These are phyloP conservation scores for Botryotinia calthae DNA, from an alignment of 2,329 filamentous ascomycete species.

Conservation along the genomic window DNA sequence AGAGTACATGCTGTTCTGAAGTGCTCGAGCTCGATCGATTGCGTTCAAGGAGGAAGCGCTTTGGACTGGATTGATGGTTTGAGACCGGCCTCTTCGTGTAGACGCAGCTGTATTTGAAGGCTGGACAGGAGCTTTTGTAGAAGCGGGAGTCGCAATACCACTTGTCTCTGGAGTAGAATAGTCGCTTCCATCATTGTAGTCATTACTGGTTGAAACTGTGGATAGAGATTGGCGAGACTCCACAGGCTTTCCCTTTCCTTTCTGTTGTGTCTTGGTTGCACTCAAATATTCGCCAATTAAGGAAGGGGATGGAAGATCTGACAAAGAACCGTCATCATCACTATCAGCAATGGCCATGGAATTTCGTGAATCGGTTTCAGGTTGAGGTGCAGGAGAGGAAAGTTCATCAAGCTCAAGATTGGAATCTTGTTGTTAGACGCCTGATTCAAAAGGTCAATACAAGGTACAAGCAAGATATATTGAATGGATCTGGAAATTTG, in stretches of 20 bases:
- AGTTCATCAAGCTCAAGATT: constrained; percentile 23
- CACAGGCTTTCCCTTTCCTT: constrained; percentile 30
- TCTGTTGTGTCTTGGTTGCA: constrained; percentile 15
- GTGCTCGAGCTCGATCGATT: constrained; percentile 45
- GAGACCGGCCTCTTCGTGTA: constrained; percentile 32
- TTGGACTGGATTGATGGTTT: constrained; percentile 18
- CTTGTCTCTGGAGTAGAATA: constrained; percentile 64
- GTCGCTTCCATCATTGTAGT: constrained; percentile 46
- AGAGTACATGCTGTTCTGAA: constrained; percentile 51
- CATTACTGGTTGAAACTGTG: constrained; percentile 41
- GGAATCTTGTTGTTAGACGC: constrained; percentile 28
- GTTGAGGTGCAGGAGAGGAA: constrained; percentile 15
- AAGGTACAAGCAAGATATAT: neutral
- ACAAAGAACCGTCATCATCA: constrained; percentile 24
- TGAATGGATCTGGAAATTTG: neutral
- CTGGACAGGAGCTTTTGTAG: constrained; percentile 34
- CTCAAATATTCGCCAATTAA: constrained; percentile 23
- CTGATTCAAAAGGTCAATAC: constrained; percentile 23
- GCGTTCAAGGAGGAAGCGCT: constrained; percentile 40
- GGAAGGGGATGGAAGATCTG: constrained; percentile 25
- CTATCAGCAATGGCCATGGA: constrained; percentile 13
- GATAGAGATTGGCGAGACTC: constrained; percentile 41
- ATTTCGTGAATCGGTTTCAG: neutral
- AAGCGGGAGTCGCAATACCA: constrained; percentile 49
- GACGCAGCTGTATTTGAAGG: constrained; percentile 23